Conservation (phyloP, 305 asterid genomes). For the Rubia tinctorum region DNA sequence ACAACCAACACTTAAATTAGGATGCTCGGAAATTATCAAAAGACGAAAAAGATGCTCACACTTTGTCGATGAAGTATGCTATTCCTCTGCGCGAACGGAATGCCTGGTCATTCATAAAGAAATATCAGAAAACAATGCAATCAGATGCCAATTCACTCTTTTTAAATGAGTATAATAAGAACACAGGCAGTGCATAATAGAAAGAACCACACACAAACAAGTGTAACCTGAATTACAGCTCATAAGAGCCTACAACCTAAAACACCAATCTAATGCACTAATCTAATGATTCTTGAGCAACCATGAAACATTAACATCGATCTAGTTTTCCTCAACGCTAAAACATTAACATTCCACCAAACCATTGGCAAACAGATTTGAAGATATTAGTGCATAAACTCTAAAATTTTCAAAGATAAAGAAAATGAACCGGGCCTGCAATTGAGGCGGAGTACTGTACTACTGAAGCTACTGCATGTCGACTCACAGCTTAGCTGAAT, state of each 20-base stretch:
- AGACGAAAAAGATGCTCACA: conserved; percentile 41
- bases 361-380: too few species aligned
- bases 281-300: neutral
- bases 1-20: neutral
- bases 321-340: neutral
- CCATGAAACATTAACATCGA: neutral
- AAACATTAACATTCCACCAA: too few species aligned
- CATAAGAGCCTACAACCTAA: neutral
- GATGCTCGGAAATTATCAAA: neutral
- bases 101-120: too few species aligned
- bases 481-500: too few species aligned
- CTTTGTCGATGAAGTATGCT: conserved; percentile 72
- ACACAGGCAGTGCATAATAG: neutral
- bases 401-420: too few species aligned
- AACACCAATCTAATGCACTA: conserved; percentile 13
- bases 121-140: conserved; percentile 13
- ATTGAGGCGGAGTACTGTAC: neutral
- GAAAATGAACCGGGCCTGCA: neutral
- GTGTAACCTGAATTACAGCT: neutral
- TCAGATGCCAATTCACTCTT: neutral
- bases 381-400: too few species aligned
- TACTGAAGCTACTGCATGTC: too few species aligned
- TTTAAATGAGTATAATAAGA: neutral
- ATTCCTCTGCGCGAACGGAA: conserved; percentile 77
- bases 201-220: neutral